Conservation (phyloP, 371 early-diverging fungal species). For the Lichtheimia ramosa region DNA sequence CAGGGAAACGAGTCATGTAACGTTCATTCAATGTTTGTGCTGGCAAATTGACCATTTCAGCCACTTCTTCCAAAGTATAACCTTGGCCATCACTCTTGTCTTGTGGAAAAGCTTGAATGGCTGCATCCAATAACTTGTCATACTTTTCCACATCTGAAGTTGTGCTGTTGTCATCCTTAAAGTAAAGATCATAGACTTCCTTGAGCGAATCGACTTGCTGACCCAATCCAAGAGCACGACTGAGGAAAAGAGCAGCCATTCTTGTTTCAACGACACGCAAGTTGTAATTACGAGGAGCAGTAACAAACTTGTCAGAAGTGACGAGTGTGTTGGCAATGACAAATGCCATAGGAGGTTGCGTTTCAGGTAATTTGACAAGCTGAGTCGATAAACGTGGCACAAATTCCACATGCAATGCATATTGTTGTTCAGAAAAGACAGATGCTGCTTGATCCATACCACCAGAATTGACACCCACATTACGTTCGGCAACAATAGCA, state of each 20-base stretch:
- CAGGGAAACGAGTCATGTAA: constrained; percentile 67
- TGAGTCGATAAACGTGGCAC: constrained; percentile 71
- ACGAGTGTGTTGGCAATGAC: constrained; percentile 92
- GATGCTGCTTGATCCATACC: constrained; percentile 94
- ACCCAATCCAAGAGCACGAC: constrained; percentile 50
- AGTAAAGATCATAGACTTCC: constrained; percentile 65
- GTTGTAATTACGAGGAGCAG: constrained; percentile 90
- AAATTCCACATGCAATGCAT: constrained; percentile 86
- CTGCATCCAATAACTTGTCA: constrained; percentile 21
- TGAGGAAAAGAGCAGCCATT: constrained; percentile 74
- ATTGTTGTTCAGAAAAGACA: constrained; percentile 71
- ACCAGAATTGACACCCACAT: constrained; percentile 83
- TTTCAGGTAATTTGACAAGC: constrained; percentile 62
- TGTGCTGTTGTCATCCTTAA: constrained; percentile 6
- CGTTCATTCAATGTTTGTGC: constrained; percentile 54
- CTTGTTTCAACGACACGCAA: constrained; percentile 94
- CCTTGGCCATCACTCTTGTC: constrained; percentile 44
- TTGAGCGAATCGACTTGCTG: constrained; percentile 50
- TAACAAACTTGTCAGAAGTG: constrained; percentile 84
- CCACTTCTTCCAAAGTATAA: constrained; percentile 66
- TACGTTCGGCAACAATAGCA: constrained; percentile 81
- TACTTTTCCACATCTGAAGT: neutral
- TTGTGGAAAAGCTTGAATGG: constrained; percentile 20
- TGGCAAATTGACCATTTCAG: constrained; percentile 54
- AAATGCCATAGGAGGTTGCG: constrained; percentile 64